Conservation (phyloP, 2,329 filamentous ascomycete genomes). For the Tolypocladium inflatum region DNA sequence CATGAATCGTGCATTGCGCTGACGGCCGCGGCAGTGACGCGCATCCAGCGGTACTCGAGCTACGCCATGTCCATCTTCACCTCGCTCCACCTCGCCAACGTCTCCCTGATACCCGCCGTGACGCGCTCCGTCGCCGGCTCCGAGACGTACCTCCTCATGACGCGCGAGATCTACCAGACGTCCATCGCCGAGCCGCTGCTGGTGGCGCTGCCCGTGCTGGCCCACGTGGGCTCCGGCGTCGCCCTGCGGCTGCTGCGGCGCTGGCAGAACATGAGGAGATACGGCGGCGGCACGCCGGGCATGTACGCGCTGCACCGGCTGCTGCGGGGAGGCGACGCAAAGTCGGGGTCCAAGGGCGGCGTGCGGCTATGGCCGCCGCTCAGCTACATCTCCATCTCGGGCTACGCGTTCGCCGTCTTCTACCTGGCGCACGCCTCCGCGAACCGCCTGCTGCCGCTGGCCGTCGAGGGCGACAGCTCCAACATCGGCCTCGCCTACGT, state of each 20-base stretch:
- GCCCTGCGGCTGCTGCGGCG: slow-evolving; percentile 67
- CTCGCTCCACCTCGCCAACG: slow-evolving; percentile 69
- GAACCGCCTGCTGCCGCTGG: slow-evolving; percentile 66
- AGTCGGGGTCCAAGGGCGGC: slow-evolving; percentile 20
- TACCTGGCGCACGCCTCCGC: slow-evolving; percentile 63
- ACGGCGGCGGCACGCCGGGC: slow-evolving; percentile 58
- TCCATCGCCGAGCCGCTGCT: slow-evolving; percentile 70
- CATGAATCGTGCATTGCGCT: neutral
- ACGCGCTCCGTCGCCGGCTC: slow-evolving; percentile 64
- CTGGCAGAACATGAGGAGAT: slow-evolving; percentile 60
- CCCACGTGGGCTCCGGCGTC: slow-evolving; percentile 70
- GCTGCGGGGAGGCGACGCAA: slow-evolving; percentile 17
- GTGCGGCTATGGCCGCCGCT: slow-evolving; percentile 55
- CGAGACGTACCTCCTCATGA: slow-evolving; percentile 82
- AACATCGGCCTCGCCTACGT: slow-evolving; percentile 78
- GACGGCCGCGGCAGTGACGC: slow-evolving; percentile 20
- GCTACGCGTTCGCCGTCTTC: slow-evolving; percentile 59
- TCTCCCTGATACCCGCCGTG: slow-evolving; percentile 67
- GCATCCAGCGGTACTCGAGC: slow-evolving; percentile 80
- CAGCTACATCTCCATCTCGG: slow-evolving; percentile 60
- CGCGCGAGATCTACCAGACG: slow-evolving; percentile 86
- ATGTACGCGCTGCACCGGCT: slow-evolving; percentile 30
- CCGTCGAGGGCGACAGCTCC: slow-evolving; percentile 75
- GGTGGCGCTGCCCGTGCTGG: slow-evolving; percentile 62
- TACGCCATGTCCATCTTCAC: slow-evolving; percentile 75